phyloP scores from a whole-genome alignment of 1,284 basidiomycete species.

The Apiotrichum montevideense region DNA sequence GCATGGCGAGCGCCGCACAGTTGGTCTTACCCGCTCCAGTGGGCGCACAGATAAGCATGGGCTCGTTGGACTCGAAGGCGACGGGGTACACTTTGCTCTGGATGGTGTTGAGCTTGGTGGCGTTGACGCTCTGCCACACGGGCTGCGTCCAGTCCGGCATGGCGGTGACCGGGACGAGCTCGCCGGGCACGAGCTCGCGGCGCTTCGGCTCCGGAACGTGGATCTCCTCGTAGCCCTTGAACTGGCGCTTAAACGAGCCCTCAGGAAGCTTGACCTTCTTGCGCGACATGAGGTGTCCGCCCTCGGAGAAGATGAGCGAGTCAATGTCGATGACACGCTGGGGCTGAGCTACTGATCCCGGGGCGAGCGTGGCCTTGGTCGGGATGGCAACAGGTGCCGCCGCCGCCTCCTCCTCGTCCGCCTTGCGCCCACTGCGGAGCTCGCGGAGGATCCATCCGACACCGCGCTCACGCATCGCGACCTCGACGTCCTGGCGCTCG shows the following conservation, averaged over 20 bases:
- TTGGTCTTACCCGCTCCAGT: slow-evolving; percentile 99
- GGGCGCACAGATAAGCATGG: slow-evolving; percentile 91
- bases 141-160: slow-evolving; percentile 83
- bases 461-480: slow-evolving; percentile 96
- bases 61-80: slow-evolving; percentile 91
- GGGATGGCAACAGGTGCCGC: slow-evolving; percentile 56
- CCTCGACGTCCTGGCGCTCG: slow-evolving; percentile 88
- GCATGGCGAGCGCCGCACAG: slow-evolving; percentile 89
- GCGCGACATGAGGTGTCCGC: slow-evolving; percentile 94
- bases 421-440: slow-evolving; percentile 65
- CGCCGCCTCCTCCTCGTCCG: slow-evolving; percentile 49
- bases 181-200: slow-evolving; percentile 56
- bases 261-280: slow-evolving; percentile 97
- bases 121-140: slow-evolving; percentile 61
- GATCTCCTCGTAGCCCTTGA: slow-evolving; percentile 97
- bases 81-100: slow-evolving; percentile 89
- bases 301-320: slow-evolving; percentile 90
- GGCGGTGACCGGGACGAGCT: slow-evolving; percentile 68
- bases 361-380: slow-evolving; percentile 80
- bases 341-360: slow-evolving; percentile 80
- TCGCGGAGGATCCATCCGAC: slow-evolving; percentile 93
- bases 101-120: slow-evolving; percentile 68
- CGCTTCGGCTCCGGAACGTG: slow-evolving; percentile 92
- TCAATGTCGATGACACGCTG: slow-evolving; percentile 85
- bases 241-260: slow-evolving; percentile 92